Evolutionary conservation across 2,329 filamentous ascomycete species (phyloP), one percentile per base, ranked within the genome.

Genomic region (Ophiostoma australiae): DNA sequence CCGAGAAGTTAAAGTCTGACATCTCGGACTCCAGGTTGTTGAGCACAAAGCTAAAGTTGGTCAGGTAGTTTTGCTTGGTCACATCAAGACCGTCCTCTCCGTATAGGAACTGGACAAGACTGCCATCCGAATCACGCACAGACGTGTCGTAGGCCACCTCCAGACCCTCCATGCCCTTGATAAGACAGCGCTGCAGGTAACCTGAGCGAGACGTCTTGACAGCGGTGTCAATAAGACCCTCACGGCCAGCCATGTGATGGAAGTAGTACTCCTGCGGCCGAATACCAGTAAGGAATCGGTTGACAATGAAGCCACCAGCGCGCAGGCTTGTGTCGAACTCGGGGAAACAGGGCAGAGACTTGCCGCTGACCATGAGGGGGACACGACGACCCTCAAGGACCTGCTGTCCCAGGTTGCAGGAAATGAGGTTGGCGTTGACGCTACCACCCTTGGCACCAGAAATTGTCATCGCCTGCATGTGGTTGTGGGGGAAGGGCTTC

Each of bases 401-500:
- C 79, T 99, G 95, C 78, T 99, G 95, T 69, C 95, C 95, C 58
- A 99, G 86, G 78, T 99, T 97, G 80, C 94, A 98, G 35, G 94
- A 98, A 79, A 99, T 99, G 73, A 97, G 88, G 77, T 97, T 97
- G 69, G 95, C 95, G 78, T 99, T 99, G 80, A 99, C 95, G 76
- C 87, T 84, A 70, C 88, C 91, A 78, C 95, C 95, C 82, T 99
- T 99, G 69, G 95, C 95, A 79, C 95, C 95, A 71, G 95, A 97
- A 17, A 90, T 91, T 31, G 95, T 99, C 95, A 99, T 99, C 74
- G 92, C 89, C 84, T 99, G 95, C 94, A 99, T 99, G 81, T 98
- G 94, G 78, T 99, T 99, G 78, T 90, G 91, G 0, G 95, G 95
- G 80, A 99, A 99, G 8, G 91, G 88, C 81, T 98, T 99, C 76